These are phyloP conservation scores for Fusarium sp. DNA, from an alignment of 2,329 filamentous ascomycete genomes.

Conservation along the genomic window DNA sequence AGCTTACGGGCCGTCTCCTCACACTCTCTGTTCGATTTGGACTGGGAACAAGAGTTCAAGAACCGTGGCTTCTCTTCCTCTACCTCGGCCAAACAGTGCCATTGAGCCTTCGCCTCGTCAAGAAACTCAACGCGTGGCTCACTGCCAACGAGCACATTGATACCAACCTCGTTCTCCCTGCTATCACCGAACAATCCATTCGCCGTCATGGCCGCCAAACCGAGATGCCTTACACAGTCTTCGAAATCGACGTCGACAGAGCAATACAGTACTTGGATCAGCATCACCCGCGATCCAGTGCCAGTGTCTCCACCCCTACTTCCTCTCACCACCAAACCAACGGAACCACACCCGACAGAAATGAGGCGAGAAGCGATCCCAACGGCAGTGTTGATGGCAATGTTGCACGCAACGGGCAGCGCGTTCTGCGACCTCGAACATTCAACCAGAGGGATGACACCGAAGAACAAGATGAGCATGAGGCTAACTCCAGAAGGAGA, in stretches of 20 bases:
- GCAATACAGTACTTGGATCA: not conserved
- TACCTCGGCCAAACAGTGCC: not conserved
- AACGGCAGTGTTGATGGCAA: not conserved
- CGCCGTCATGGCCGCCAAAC: conserved; percentile 3
- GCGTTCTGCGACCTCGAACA: not conserved
- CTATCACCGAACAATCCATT: conserved; percentile 8
- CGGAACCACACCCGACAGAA: not conserved
- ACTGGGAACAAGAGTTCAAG: not conserved
- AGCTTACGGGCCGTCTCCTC: conserved; percentile 6
- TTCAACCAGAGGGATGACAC: not conserved
- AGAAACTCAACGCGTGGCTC: conserved; percentile 8
- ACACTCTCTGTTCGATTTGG: conserved; percentile 5
- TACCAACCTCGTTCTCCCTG: not conserved
- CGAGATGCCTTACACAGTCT: not conserved
- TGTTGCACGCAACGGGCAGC: not conserved
- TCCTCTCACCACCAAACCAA: not conserved
- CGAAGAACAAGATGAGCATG: not conserved
- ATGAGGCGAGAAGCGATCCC: not conserved
- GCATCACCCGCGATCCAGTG: not conserved
- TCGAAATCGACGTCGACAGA: not conserved
- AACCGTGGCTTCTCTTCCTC: conserved; percentile 16
- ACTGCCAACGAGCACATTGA: conserved; percentile 1
- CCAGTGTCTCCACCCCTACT: not conserved
- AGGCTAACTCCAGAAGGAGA: not conserved
- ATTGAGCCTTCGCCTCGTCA: conserved; percentile 3